Evolutionary conservation across 2,329 filamentous ascomycete genomes (phyloP).

Genomic region (Elsinoe fawcettii): DNA sequence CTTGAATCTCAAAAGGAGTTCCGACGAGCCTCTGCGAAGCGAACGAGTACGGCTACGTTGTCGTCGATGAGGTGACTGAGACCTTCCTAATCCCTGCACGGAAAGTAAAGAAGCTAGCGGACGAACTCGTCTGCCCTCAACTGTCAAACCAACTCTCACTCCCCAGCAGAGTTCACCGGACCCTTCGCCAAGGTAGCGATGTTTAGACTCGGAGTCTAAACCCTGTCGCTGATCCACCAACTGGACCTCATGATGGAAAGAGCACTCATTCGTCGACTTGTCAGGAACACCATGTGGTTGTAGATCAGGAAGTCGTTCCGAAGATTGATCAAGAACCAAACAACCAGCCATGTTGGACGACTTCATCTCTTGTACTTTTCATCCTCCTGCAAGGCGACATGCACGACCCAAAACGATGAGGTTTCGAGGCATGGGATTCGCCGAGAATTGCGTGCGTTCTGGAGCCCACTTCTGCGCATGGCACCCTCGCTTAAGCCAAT

Average conservation of each 20-base stretch:
- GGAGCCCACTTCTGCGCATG: not conserved
- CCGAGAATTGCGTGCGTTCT: not conserved
- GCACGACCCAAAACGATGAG: not conserved
- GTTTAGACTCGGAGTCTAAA: not conserved
- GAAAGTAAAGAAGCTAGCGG: not conserved
- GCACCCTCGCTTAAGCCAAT: not conserved
- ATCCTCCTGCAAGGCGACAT: not conserved
- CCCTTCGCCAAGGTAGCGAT: not conserved
- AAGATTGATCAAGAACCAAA: not conserved
- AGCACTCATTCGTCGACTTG: not conserved
- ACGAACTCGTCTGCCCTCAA: not conserved
- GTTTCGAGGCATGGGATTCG: not conserved
- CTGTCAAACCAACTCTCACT: not conserved
- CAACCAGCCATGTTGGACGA: not conserved
- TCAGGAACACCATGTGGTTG: slow-evolving; percentile 8
- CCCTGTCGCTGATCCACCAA: not conserved
- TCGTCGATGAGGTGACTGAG: not conserved
- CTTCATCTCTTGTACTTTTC: not conserved
- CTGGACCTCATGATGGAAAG: not conserved
- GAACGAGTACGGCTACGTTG: too few relatives aligned
- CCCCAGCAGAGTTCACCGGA: not conserved
- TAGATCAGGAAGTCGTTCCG: slow-evolving; percentile 3
- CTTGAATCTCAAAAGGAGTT: not conserved
- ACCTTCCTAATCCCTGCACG: not conserved
- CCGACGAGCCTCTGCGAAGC: too few relatives aligned